Base-by-base conservation (phyloP, 768 basidiomycete genomes). In the Ramaria rubella region DNA sequence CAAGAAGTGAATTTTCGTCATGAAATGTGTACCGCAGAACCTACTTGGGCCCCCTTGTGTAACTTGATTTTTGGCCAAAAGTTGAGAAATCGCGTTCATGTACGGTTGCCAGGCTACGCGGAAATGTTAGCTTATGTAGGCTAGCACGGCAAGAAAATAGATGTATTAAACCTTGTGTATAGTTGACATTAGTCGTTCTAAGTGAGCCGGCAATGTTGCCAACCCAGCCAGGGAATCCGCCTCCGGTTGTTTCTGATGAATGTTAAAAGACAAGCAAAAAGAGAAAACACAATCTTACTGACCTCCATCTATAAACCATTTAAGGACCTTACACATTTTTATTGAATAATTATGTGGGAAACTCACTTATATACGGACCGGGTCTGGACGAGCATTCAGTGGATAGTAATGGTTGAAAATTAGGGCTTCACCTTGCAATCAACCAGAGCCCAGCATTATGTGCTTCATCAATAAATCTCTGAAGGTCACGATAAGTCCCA, bases 171-270 rank as follows among this genome's bases (percentile, higher is more conserved):
- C 77, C 72, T 71, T 73, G 65, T 31, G 71, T 71, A 62, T 79
- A 82, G 50, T 70, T 72, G 5, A 74, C 59, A 63, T 81, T 77
- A 49, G 80, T 75, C 19, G 78, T 79, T 33, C 79, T 70, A 54
- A 80, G 71, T 38, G 68, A 64, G 19, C 77, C 77, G 30, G 78
- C 75, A 26, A 78, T 75, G 64, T 80, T 78, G 7, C 77, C 79
- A 31, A 79, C 77, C 81, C 80, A 81, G 5, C 81, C 81, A 12
- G 81, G 81, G 59, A 82, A 79, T 4, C 81, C 79, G 15, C 79
- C 79, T 6, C 78, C 79, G 4, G 79, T 79, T 4, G 78, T 79
- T 64, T 80, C 78, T 42, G 61, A 31, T 26, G 40, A 48, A 23
- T 29, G 8, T 27, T 49, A 15, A n/a, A n/a, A 27, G 15, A n/a